Conservation (phyloP, 139 green algal genomes). For the Tetraselmis striata region DNA sequence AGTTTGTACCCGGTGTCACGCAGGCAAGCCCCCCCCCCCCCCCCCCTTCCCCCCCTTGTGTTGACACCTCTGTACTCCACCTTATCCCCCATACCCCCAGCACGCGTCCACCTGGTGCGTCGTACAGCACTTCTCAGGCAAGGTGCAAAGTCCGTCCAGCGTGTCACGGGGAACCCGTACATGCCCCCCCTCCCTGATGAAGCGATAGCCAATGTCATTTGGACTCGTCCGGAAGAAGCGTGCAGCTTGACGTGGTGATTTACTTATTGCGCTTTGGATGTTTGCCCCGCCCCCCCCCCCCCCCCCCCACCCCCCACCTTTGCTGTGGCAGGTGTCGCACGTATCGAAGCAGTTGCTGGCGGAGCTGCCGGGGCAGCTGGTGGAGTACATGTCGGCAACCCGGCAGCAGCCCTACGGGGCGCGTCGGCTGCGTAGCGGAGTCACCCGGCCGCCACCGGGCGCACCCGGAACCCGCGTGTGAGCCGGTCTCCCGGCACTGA, state of each 20-base stretch:
- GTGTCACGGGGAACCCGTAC: too few species aligned
- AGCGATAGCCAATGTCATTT: too few species aligned
- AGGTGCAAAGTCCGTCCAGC: too few species aligned
- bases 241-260: background rate
- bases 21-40: background rate
- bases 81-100: background rate
- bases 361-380: conserved; percentile 44
- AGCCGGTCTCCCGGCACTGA: too few species aligned
- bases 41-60: background rate
- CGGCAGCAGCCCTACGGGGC: background rate
- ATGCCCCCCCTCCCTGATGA: too few species aligned
- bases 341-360: conserved; percentile 27
- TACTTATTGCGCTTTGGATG: background rate
- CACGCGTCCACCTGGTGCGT: background rate
- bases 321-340: background rate
- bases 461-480: too few species aligned
- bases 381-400: conserved; percentile 24
- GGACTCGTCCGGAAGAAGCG: too few species aligned
- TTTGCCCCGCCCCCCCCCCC: background rate
- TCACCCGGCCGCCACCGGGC: too few species aligned
- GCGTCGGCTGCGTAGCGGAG: too few species aligned
- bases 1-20: conserved; percentile 7
- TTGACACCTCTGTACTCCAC: too few species aligned
- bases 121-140: background rate
- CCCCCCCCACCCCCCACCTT: background rate